Base-by-base conservation (phyloP, 352 stramenopile genomes). In the Phytophthora syringae region DNA sequence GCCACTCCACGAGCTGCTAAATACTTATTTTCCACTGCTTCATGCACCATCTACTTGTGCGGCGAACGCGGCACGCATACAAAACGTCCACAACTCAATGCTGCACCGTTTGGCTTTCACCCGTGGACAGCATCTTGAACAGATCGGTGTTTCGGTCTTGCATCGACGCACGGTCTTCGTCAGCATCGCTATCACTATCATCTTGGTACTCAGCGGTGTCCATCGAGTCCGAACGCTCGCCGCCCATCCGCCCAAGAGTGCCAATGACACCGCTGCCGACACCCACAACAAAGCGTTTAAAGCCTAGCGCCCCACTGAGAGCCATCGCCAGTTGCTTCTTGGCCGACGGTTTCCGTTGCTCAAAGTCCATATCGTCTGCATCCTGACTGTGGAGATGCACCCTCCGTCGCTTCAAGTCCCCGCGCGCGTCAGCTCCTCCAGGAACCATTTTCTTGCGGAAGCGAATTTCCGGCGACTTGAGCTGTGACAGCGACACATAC, bases 381-480 rank as follows among this genome's bases (percentile, higher is more conserved):
- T 83, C 65, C 25, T 70, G 58, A 48, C 64, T 82, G 30, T 76
- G 61, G 5, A 82, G 77, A 53, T 76, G 69, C 48, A 89, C 52
- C 16, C 79, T 72, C 11, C 82, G 61, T 5, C 82, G 82, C 59
- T 91, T 91, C 59, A 79, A 82, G 67, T 86, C 70, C 10, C 80
- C 79, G 20, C 76, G 78, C n/a, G 58, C 67, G 61, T 87, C 65
- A n/a, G 59, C 73, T 12, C 56, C 47, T 50, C 64, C 68, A 7
- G 67, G 67, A 6, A 70, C 40, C 52, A 72, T 44, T 32, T 87
- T 80, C 53, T 78, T 86, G 9, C 68, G 61, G 67, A 93, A 93
- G 53, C 82, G 82, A 57, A 93, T 91, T 66, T 93, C 77, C 10
- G 82, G 84, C 49, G 84, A 93, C 53, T 84, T 80, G 43, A 93